Base-by-base conservation (phyloP, 2,329 filamentous ascomycete species). In the Parasarocladium wereldwijsianum region DNA sequence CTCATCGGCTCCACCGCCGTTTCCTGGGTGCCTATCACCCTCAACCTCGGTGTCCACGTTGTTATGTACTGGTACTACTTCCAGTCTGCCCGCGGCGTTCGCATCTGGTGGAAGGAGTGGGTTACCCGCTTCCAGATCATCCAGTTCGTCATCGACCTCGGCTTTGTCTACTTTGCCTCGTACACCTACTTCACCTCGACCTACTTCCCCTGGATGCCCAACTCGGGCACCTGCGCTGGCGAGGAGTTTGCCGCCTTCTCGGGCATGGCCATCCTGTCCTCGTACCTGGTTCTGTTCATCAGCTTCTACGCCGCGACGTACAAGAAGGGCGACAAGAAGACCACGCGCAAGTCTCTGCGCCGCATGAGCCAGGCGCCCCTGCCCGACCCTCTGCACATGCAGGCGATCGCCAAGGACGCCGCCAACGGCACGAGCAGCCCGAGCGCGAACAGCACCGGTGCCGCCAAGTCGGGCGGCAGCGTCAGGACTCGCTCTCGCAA, bases 1-100 rank as follows among this genome's bases (percentile, higher is more conserved):
- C 74, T 96, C 41, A 78, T 93, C 48, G 87, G 87, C 43, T 73
- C 82, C 49, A 96, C 87, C 26, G 71, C 87, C 24, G 87, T 96
- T 34, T 93, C 86, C 36, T 96, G 87, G 87, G 83, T 93, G 33
- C 76, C 79, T 38, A 96, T 96, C 53, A 78, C 74, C 32, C 73
- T 96, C 45, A 96, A 96, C 70, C 62, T 96, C 50, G 74, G 73
- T 39, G 87, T 96, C 32, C 87, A 96, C 62, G 87, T 96, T 35
- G 81, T 94, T 52, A 96, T 96, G 87, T 96, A 96, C 77, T 94
- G 86, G 86, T 96, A 96, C 76, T 96, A 96, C 73, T 96, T 96
- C 77, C 87, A 96, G 70, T 87, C 83, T 50, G 86, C 87, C 32
- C 85, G 87, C 44, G 90, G 90, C 43, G 74, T 96, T 57, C 78